Evolutionary conservation across 495 filamentous ascomycete genomes (phyloP).

Genomic region (Tuber brumale): DNA sequence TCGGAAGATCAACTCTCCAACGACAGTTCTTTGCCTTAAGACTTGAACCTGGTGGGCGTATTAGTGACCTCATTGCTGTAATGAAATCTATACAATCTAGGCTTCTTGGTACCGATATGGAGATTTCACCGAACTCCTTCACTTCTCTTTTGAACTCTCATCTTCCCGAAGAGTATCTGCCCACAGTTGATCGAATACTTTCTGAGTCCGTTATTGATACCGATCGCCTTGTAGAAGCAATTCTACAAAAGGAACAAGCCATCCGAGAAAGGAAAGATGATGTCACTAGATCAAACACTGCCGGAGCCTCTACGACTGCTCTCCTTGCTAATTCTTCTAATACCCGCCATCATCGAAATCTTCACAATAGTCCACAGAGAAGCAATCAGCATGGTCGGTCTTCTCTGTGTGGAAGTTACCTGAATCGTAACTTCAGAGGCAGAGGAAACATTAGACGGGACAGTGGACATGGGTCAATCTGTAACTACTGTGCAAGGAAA

Average conservation of each 20-base stretch:
- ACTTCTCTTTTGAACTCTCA: neutral
- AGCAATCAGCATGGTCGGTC: rapidly evolving
- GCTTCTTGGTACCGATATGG: neutral
- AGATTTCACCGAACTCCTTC: neutral
- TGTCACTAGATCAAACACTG: neutral
- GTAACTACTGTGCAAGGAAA: neutral
- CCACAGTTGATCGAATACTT: neutral
- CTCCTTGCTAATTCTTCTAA: no score
- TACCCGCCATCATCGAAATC: rapidly evolving
- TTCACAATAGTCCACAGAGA: no score
- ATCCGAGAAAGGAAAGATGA: neutral
- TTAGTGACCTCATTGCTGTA: no score
- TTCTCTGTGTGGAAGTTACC: neutral
- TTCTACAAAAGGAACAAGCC: neutral
- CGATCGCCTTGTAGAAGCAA: neutral
- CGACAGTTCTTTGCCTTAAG: no score
- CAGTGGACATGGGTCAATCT: neutral
- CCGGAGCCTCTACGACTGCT: neutral
- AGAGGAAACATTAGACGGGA: rapidly evolving
- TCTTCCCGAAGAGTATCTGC: neutral
- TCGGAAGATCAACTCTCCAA: no score
- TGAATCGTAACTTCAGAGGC: rapidly evolving
- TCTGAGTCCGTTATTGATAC: neutral
- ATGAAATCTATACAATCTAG: neutral
- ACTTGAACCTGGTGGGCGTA: no score